Percentiles rank a stretch among this genome's conserved stretches.
These are phyloP conservation scores for Apiospora pterosperma DNA, from an alignment of 2,329 filamentous ascomycete genomes.

Conservation along the genomic window DNA sequence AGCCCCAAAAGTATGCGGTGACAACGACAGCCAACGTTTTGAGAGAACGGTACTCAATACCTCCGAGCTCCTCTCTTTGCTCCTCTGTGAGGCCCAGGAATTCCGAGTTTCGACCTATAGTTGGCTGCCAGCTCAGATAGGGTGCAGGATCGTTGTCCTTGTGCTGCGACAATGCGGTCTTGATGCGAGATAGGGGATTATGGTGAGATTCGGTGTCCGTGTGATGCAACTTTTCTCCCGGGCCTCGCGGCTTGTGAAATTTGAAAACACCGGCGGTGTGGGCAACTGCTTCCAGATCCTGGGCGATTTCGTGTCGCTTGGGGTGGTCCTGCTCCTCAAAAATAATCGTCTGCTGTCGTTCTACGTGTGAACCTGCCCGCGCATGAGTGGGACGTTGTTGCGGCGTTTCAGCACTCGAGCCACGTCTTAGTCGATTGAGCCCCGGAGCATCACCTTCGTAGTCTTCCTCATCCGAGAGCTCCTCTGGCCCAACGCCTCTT, in stretches of 20 bases:
- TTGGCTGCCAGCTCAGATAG: constrained; percentile 92
- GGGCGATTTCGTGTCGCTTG: constrained; percentile 31
- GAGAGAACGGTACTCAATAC: constrained; percentile 91
- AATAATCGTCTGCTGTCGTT: constrained; percentile 51
- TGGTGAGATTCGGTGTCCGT: constrained; percentile 25
- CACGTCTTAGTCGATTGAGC: constrained; percentile 29
- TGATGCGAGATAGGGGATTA: constrained; percentile 50
- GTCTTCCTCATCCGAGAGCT: constrained; percentile 37
- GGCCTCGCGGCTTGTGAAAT: constrained; percentile 39
- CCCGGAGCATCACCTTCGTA: constrained; percentile 17
- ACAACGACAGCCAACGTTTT: constrained; percentile 81
- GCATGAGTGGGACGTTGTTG: background rate
- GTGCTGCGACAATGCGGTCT: constrained; percentile 51
- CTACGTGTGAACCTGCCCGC: background rate
- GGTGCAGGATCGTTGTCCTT: constrained; percentile 62
- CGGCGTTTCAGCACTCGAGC: constrained; percentile 20
- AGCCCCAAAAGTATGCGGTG: constrained; percentile 76
- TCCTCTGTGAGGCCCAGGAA: constrained; percentile 87
- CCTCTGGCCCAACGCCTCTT: constrained; percentile 67
- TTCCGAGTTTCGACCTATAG: constrained; percentile 86
- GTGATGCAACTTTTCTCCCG: constrained; percentile 35
- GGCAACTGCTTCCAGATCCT: constrained; percentile 39
- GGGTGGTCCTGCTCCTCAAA: constrained; percentile 61
- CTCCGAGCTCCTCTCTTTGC: constrained; percentile 90
- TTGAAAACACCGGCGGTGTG: constrained; percentile 38